Base-by-base conservation (phyloP, 345 rosid genomes). In the Acer yangbiense region DNA sequence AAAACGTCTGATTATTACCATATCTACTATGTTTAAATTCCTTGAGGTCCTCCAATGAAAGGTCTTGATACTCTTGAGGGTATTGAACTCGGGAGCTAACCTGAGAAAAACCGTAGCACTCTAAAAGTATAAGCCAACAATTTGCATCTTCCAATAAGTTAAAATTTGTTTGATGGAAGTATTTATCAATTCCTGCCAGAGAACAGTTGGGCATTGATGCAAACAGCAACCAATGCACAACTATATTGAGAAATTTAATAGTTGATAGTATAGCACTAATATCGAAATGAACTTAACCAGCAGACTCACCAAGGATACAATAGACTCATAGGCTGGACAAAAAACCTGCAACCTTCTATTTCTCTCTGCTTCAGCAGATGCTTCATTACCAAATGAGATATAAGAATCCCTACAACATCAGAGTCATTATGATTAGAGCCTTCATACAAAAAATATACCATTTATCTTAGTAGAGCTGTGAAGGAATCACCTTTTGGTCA, bases 1-100 rank as follows among this genome's bases (percentile, higher is more conserved):
- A 74, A 76, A 67, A 66, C 5, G 62, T 70, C 17, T 9, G 32
- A 71, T 78, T 68, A 71, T 87, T 94, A 96, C 98, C 99, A 88
- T 92, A 94, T 96, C 99, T 91, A 55, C 97, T 91, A 75, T 94
- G 97, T 86, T 94, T 94, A 81, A 96, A 94, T 73, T 96, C 99
- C 87, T 89, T 94, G 79, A 94, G 99, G 86, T 96, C 99, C 84
- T 96, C 98, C 60, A 80, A 85, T 73, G 98, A 90, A 79, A 96
- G 98, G 79, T 86, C 87, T 84, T 92, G 95, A 87, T 94, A 83
- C 83, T 94, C 98, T 81, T 88, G 87, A 35, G 98, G 94, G 84
- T 92, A 96, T 70, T 94, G 98, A 84, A 96, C 99, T 77, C 97
- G 92, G 82, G 85, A 96, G 87, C 90, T 91, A 83, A 94, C 98